Conservation (phyloP, 2,329 filamentous ascomycete genomes). For the Xylariales sp. region DNA sequence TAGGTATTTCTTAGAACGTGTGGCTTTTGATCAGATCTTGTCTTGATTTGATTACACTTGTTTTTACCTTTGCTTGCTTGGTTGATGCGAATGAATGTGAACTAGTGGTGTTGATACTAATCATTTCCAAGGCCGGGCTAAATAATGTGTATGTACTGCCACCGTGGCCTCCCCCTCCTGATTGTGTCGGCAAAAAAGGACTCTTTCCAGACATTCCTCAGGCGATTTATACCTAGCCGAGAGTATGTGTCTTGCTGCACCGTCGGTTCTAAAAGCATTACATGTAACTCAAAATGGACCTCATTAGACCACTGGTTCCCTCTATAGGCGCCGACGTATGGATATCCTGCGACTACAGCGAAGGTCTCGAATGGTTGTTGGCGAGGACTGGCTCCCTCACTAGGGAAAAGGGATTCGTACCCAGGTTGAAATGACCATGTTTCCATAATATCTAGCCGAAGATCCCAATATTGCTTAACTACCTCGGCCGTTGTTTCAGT, state of each 20-base stretch:
- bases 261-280: constrained; percentile 16
- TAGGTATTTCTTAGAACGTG: too few relatives aligned
- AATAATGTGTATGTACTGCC: constrained; percentile 27
- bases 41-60: too few relatives aligned
- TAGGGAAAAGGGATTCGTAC: background rate
- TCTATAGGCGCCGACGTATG: accelerated
- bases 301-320: background rate
- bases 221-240: constrained; percentile 6
- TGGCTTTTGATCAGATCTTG: too few relatives aligned
- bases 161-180: constrained; percentile 26
- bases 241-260: constrained; percentile 7
- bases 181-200: background rate
- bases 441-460: background rate
- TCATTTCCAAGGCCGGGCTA: background rate
- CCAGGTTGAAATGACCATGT: constrained; percentile 14
- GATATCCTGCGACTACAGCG: constrained; percentile 21
- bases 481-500: background rate
- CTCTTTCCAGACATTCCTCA: background rate
- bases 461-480: too few relatives aligned
- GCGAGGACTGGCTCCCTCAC: background rate
- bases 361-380: constrained; percentile 25
- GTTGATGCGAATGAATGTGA: too few relatives aligned
- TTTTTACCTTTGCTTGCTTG: too few relatives aligned
- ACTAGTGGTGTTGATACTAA: too few relatives aligned
- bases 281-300: background rate